Evolutionary conservation across 805 yeast species (phyloP), one percentile per base, ranked within the genome.

Genomic region (Candida rishiriensis): DNA sequence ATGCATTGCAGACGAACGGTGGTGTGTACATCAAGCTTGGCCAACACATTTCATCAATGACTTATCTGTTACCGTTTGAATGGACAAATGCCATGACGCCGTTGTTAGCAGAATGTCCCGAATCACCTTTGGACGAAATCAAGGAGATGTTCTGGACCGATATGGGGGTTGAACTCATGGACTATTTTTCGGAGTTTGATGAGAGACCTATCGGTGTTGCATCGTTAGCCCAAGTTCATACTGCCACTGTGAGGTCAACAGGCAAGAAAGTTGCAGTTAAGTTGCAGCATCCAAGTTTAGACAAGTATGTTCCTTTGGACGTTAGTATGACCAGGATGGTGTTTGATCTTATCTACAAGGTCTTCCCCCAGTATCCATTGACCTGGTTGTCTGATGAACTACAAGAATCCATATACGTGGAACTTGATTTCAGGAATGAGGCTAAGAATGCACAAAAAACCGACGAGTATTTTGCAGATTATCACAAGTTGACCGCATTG

Each of bases 61-160:
- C 97, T 1, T 93, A 93, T 64, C 68, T 93, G 29, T 69, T 93
- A 40, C 99, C 99, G 0, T 70, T 69, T 4, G 97, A 93, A 65
- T 93, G 99, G 99, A 91, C 98, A 1, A 79, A 80, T 13, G 83
- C 98, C 0, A 93, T 93, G 96, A 73, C 83, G 30, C 96, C 97
- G 1, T 68, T 93, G 41, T 98, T 91, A 59, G 96, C 90, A 55
- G 76, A 78, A 58, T 91, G 98, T 61, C 98, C 99, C 0, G 70
- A 74, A 52, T 84, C 96, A 1, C 76, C 89, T 0, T 53, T 79
- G 29, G 86, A 78, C 38, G 88, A 85, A 34, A 79, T 93, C 16
- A 69, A 73, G 35, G 68, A 69, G 13, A 76, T 93, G 85, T 81
- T 93, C 54, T 55, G 60, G 38, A 58, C 63, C 2, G 99, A 93